Evolutionary conservation across 768 basidiomycete species (phyloP).

Genomic region (Leccinum aurantiacum): DNA sequence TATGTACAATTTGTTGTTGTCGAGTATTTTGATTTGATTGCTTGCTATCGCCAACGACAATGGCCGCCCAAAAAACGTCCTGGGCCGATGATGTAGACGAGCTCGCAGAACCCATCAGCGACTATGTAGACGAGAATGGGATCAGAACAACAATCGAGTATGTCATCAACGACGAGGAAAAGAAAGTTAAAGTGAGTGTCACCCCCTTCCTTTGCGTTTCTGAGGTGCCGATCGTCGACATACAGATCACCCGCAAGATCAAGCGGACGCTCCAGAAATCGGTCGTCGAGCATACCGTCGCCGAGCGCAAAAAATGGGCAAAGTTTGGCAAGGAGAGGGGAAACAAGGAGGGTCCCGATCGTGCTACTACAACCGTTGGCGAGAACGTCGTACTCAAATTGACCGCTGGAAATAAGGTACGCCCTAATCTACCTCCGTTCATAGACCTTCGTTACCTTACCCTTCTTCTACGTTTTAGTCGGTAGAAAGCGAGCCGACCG

Average conservation of each 20-base stretch:
- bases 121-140: conserved; percentile 83
- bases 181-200: conserved; percentile 80
- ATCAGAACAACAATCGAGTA: conserved; percentile 84
- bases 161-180: conserved; percentile 85
- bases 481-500: conserved; percentile 63
- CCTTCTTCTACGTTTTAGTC: conserved; percentile 36
- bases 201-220: background rate
- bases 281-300: conserved; percentile 91
- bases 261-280: conserved; percentile 87
- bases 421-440: conserved; percentile 2
- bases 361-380: conserved; percentile 91
- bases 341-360: conserved; percentile 83
- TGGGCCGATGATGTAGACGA: conserved; percentile 91
- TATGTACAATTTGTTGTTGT: conserved; percentile 9
- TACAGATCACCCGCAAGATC: conserved; percentile 81
- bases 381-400: conserved; percentile 68
- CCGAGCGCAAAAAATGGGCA: conserved; percentile 88
- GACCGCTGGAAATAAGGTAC: conserved; percentile 60
- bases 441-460: background rate
- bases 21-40: conserved; percentile 16
- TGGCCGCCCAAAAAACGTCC: conserved; percentile 56
- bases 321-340: conserved; percentile 94
- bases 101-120: conserved; percentile 56
- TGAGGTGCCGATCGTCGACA: background rate
- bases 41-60: conserved; percentile 14